A percentile compares a stretch with the other conserved stretches of the same genome.
Evolutionary conservation across 2,329 filamentous ascomycete genomes (phyloP).

Genomic region (Arthroderma sp.): DNA sequence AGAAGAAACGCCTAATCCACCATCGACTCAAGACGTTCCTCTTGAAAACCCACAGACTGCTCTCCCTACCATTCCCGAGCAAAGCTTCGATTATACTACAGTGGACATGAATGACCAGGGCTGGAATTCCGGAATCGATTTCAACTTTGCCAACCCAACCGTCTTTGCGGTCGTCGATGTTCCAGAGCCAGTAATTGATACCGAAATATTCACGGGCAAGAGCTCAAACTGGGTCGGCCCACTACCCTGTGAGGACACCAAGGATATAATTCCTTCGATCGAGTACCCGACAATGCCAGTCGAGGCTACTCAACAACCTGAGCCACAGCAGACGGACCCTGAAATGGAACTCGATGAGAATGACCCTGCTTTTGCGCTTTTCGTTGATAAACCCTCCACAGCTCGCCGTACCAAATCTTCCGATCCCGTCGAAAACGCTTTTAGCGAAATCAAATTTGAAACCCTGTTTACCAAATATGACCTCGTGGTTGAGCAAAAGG

Average conservation of each 20-base stretch:
- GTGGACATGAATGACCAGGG: slow-evolving; percentile 42
- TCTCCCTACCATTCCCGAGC: slow-evolving; percentile 74
- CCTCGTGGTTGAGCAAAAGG: background rate
- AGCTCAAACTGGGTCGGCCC: slow-evolving; percentile 40
- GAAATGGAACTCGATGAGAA: slow-evolving; percentile 44
- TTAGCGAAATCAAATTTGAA: slow-evolving; percentile 45
- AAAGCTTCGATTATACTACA: slow-evolving; percentile 59
- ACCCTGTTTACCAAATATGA: slow-evolving; percentile 42
- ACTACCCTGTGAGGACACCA: slow-evolving; percentile 33
- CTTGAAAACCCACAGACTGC: slow-evolving; percentile 52
- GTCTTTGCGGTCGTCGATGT: slow-evolving; percentile 59
- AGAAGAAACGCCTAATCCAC: slow-evolving; percentile 55
- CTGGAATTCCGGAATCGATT: slow-evolving; percentile 35
- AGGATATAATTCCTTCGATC: slow-evolving; percentile 38
- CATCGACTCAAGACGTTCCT: slow-evolving; percentile 38
- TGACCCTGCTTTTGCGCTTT: slow-evolving; percentile 34
- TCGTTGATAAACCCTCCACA: slow-evolving; percentile 36
- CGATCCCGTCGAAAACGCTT: slow-evolving; percentile 18
- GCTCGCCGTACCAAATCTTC: slow-evolving; percentile 28
- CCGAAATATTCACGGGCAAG: slow-evolving; percentile 59
- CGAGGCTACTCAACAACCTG: slow-evolving; percentile 5
- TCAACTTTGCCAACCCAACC: slow-evolving; percentile 31
- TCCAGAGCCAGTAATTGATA: slow-evolving; percentile 49
- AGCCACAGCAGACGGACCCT: slow-evolving; percentile 13
- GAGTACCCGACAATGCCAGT: slow-evolving; percentile 23